Conservation (phyloP, 1,284 basidiomycete species). For the Violaceomyces palustris region DNA sequence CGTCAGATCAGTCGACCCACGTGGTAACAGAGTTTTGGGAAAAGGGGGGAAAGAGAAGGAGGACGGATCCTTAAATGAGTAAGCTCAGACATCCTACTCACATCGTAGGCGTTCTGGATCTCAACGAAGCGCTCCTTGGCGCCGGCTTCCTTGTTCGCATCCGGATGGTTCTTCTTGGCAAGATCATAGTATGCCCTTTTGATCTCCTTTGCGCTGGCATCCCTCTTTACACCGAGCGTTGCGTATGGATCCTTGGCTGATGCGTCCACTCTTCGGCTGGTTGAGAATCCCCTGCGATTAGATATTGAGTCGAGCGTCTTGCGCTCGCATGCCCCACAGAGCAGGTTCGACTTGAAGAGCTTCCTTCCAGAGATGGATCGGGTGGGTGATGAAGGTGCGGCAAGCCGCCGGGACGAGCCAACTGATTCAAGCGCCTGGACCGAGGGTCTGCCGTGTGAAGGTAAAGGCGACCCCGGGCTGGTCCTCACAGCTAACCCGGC, state of each 20-base stretch:
- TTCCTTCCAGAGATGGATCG: no score
- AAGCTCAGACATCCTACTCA: no score
- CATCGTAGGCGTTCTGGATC: constrained; percentile 95
- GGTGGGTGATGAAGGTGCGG: constrained; percentile 16
- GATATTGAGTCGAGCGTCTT: not conserved
- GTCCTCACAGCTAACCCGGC: no score
- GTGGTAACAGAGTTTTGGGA: not conserved
- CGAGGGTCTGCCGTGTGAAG: no score
- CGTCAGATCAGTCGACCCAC: no score
- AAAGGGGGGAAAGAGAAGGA: no score
- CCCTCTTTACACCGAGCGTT: constrained; percentile 78
- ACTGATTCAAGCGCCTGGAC: not conserved
- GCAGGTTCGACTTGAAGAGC: no score
- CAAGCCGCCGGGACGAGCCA: constrained; percentile 8
- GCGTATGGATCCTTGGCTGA: constrained; percentile 81
- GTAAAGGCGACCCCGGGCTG: no score
- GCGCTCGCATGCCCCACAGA: constrained; percentile 6
- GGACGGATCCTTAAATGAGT: no score
- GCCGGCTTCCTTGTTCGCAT: constrained; percentile 86
- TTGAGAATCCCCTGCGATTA: constrained; percentile 6
- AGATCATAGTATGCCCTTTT: constrained; percentile 98
- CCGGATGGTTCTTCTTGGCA: constrained; percentile 95
- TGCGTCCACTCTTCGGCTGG: constrained; percentile 4
- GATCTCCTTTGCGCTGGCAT: constrained; percentile 80
- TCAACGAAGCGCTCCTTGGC: constrained; percentile 92